Evolutionary conservation across 257 asterid species (phyloP).

Genomic region (Solanum stenotomum): DNA sequence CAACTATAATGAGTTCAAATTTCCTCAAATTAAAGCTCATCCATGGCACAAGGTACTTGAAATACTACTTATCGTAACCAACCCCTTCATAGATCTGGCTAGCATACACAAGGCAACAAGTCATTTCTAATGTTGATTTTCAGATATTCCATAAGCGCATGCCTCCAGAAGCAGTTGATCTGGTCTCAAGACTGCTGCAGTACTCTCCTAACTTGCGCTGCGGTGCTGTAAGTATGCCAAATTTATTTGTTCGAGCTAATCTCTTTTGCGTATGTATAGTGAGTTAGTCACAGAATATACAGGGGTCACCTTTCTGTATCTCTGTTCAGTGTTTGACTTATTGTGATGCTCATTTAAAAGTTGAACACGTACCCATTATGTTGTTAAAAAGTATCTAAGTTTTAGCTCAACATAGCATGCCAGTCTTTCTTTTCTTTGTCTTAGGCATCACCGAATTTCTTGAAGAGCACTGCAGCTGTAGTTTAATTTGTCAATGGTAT

Average conservation of each 20-base stretch:
- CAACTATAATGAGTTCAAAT: conserved; percentile 47
- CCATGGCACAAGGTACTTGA: conserved; percentile 56
- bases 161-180: conserved; percentile 66
- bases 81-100: neutral
- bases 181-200: conserved; percentile 50
- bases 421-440: neutral
- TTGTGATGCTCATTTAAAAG: neutral
- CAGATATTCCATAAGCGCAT: conserved; percentile 52
- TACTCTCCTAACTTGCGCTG: conserved; percentile 54
- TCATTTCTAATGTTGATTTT: neutral
- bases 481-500: neutral
- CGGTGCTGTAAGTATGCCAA: conserved; percentile 36
- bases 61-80: neutral
- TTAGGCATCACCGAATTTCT: neutral
- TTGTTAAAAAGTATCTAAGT: neutral
- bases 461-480: neutral
- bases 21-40: conserved; percentile 59
- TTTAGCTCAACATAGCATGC: neutral
- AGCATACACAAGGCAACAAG: neutral
- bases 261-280: neutral
- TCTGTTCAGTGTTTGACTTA: neutral
- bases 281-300: neutral
- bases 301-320: neutral
- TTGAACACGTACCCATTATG: neutral
- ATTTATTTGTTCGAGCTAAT: neutral